phyloP scores from a whole-genome alignment of 768 basidiomycete genomes.

The Trametes cingulata region DNA sequence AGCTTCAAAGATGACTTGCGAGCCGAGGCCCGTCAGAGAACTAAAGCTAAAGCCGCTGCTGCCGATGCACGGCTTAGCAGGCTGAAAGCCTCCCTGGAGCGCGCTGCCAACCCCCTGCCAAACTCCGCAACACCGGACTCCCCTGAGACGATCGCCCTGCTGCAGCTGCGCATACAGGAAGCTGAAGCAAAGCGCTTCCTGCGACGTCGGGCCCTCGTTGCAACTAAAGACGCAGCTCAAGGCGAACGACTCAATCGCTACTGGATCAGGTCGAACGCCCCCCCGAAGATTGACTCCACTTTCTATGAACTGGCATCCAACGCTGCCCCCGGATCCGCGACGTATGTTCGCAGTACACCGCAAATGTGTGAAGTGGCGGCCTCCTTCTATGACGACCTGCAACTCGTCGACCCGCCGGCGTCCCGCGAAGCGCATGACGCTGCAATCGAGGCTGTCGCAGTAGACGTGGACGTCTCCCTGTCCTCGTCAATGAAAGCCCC shows the following conservation, averaged over 20 bases:
- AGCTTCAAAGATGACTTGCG: not conserved
- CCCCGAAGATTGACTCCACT: not conserved
- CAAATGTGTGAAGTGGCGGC: not conserved
- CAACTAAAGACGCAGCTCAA: not conserved
- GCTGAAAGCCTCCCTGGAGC: not conserved
- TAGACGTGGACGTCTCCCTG: not conserved
- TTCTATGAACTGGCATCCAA: not conserved
- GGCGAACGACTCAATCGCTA: not conserved
- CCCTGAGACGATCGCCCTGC: not conserved
- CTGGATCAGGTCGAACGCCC: not conserved
- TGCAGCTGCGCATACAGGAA: not conserved
- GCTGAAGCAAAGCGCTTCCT: not conserved
- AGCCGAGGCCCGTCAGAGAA: not conserved
- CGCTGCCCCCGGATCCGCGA: not conserved
- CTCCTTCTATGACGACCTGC: not conserved
- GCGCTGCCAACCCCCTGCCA: not conserved
- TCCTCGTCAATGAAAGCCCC: not conserved
- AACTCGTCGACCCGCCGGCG: not conserved
- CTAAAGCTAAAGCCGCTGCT: not conserved
- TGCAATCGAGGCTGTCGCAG: not conserved
- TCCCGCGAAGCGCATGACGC: not conserved
- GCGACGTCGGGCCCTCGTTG: not conserved
- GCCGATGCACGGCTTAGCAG: not conserved
- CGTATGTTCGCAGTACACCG: not conserved
- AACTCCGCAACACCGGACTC: not conserved